Evolutionary conservation across 345 rosid species (phyloP).

Genomic region (Brassica cretica): DNA sequence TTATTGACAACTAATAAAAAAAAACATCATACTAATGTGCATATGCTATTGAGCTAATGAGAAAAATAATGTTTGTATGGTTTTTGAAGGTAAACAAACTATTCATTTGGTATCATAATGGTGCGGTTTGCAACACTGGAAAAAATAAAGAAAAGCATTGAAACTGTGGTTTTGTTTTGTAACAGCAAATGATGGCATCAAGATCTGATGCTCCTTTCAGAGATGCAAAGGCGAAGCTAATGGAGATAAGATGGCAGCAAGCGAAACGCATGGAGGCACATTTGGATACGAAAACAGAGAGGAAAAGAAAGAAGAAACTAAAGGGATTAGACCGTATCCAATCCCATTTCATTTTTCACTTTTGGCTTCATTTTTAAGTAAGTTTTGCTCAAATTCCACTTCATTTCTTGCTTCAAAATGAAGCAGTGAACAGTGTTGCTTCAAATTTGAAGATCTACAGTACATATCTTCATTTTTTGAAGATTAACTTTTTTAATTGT

Average conservation of each 20-base stretch:
- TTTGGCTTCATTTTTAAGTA: no score
- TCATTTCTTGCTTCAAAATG: no score
- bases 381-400: no score
- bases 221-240: conserved; percentile 72
- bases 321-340: conserved; percentile 46
- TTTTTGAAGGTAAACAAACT: conserved; percentile 46
- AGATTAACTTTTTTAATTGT: no score
- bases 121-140: background rate
- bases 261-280: conserved; percentile 56
- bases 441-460: no score
- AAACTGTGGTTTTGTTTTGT: background rate
- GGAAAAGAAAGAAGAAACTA: conserved; percentile 61
- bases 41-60: no score
- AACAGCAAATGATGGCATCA: conserved; percentile 87
- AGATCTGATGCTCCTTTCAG: conserved; percentile 80
- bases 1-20: no score
- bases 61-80: no score
- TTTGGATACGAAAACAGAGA: conserved; percentile 54
- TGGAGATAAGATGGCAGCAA: conserved; percentile 57
- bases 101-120: background rate
- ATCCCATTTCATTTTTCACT: no score
- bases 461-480: no score
- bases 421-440: no score
- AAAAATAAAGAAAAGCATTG: background rate
- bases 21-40: no score